Evolutionary conservation across 345 rosid genomes (phyloP), one percentile per base, ranked within the genome.

Genomic region (Theobroma cacao): DNA sequence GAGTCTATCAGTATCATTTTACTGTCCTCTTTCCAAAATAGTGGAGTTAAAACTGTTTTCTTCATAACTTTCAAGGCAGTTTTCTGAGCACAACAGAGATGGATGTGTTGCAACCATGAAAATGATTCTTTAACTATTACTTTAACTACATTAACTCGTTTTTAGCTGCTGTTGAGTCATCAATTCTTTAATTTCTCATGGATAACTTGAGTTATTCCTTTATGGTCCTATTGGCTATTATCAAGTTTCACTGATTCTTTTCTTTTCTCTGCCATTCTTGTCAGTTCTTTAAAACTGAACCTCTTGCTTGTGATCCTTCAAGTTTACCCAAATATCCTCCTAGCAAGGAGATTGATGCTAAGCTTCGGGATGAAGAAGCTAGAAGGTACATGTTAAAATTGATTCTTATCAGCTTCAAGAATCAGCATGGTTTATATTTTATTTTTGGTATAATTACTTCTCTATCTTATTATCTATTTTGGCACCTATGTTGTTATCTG

Each of bases 321-420:
- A 86, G 85, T 81, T 85, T 96, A 87, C 99, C 99, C 72, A 94
- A 92, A 74, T 96, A 92, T 83, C 95, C 99, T 73, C 98, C 97
- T 14, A 92, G 97, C 87, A 96, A 94, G 86, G 99, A 96, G 90
- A 92, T 96, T 67, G 98, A 96, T 81, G 93, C 92, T 52, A 94
- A 92, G 89, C 47, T 86, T 71, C 92, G 92, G 26, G 99, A 91
- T 81, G 97, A 95, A 62, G 94, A 90, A 68, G 87, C 88, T 75
- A 89, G 92, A 82, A 89, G 92, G 97, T 91, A 87, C 59, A 53
- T 41, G 15, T 65, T 81, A 55, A 26, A 40, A 22, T 72, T 75
- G 26, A 40, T 76, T 60, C 55, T 70, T 43, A 24, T 80, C 26
- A 41, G 17, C 0, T 41, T 28, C 0, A 34, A 64, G 38, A 75